Evolutionary conservation across 176 grass and related monocot genomes (phyloP).

Genomic region (Eragrostis nindensis): DNA sequence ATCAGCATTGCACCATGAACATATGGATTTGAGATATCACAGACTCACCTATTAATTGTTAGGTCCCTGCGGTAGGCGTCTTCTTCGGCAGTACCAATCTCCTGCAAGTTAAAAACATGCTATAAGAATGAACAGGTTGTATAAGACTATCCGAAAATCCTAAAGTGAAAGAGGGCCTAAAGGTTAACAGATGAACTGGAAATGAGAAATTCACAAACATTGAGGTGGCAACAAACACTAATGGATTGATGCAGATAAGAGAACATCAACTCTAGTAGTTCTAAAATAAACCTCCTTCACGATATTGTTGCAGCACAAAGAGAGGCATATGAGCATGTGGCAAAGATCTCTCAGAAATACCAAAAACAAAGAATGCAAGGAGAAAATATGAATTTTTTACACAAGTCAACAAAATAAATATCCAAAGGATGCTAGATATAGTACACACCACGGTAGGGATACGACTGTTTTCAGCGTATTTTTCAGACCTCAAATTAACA

Average conservation of each 20-base stretch:
- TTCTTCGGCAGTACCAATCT: slow-evolving; percentile 89
- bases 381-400: slow-evolving; percentile 27
- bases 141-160: background rate
- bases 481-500: slow-evolving; percentile 98
- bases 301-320: background rate
- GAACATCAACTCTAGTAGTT: slow-evolving; percentile 9
- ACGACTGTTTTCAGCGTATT: slow-evolving; percentile 87
- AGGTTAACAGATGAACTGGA: slow-evolving; percentile 20
- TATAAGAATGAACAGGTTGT: slow-evolving; percentile 8
- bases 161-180: background rate
- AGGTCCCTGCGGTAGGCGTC: slow-evolving; percentile 92
- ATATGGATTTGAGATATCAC: background rate
- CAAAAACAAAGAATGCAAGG: slow-evolving; percentile 4
- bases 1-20: slow-evolving; percentile 21
- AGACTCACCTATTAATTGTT: slow-evolving; percentile 90
- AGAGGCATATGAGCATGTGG: background rate
- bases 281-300: background rate
- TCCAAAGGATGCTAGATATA: slow-evolving; percentile 24
- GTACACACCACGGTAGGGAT: slow-evolving; percentile 88
- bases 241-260: background rate
- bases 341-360: background rate
- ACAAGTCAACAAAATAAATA: background rate
- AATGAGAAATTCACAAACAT: slow-evolving; percentile 32
- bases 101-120: slow-evolving; percentile 48
- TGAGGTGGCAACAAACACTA: slow-evolving; percentile 11